Evolutionary conservation across 768 basidiomycete species (phyloP).

Genomic region (Tulasnella sp.): DNA sequence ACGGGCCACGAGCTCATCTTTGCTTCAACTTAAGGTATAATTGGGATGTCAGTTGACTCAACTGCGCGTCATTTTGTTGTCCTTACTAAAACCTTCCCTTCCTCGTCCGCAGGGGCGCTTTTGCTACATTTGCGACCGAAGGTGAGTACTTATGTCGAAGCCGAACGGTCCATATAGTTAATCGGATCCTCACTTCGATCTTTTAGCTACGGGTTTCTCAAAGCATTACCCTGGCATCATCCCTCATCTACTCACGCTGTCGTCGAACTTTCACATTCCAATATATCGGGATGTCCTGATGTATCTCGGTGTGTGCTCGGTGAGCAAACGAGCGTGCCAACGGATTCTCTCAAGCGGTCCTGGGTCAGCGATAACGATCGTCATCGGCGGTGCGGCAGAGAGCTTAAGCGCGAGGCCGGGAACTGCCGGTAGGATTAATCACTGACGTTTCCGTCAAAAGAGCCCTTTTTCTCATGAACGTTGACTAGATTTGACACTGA

Average conservation of each 20-base stretch:
- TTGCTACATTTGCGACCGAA: conserved; percentile 95
- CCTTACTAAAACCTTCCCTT: conserved; percentile 6
- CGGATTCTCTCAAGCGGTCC: conserved; percentile 61
- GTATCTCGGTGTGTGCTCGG: conserved; percentile 81
- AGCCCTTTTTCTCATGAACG: not conserved
- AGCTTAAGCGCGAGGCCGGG: conserved; percentile 89
- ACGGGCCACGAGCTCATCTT: not conserved
- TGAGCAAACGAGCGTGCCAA: conserved; percentile 80
- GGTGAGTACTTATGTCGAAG: conserved; percentile 35
- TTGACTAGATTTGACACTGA: conserved; percentile 31
- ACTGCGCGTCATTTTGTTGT: too few species aligned
- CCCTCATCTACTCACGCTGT: conserved; percentile 85
- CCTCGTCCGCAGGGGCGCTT: conserved; percentile 55
- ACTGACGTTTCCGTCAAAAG: not conserved
- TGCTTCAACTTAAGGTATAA: conserved; percentile 53
- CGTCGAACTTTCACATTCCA: conserved; percentile 83
- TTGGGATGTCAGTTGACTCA: conserved; percentile 69
- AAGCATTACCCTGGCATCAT: conserved; percentile 78
- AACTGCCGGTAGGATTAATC: conserved; percentile 48
- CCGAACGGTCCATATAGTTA: not conserved
- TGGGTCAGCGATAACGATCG: conserved; percentile 70
- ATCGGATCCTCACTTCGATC: too few species aligned
- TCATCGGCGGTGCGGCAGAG: conserved; percentile 94
- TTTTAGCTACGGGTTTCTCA: conserved; percentile 79
- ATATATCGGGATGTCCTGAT: conserved; percentile 89